Evolutionary conservation across 2,329 filamentous ascomycete genomes (phyloP).

Genomic region (Phyllosticta ampelicida): DNA sequence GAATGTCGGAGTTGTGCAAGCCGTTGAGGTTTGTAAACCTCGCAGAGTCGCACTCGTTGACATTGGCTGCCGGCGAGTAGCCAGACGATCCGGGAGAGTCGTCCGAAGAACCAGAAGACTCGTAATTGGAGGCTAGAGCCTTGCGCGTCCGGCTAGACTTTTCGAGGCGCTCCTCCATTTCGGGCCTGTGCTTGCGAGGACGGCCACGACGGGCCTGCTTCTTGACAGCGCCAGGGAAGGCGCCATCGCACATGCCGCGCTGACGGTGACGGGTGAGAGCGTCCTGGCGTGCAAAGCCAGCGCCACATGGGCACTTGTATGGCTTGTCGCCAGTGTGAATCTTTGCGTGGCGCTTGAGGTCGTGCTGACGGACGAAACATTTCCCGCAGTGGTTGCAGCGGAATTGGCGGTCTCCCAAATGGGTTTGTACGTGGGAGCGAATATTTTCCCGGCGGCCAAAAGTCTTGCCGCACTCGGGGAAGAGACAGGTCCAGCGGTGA

Average conservation of each 20-base stretch:
- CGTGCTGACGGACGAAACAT: constrained; percentile 93
- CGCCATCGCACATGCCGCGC: constrained; percentile 91
- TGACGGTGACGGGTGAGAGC: constrained; percentile 89
- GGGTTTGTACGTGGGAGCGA: constrained; percentile 95
- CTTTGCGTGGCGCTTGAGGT: constrained; percentile 93
- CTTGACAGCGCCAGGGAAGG: constrained; percentile 69
- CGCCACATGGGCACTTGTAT: constrained; percentile 87
- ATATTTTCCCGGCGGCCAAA: constrained; percentile 99
- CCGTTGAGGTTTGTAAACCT: constrained; percentile 6
- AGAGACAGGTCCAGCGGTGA: constrained; percentile 39
- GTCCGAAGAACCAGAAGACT: constrained; percentile 20
- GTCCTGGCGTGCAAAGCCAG: constrained; percentile 90
- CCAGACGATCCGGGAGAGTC: constrained; percentile 8
- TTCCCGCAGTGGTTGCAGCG: constrained; percentile 88
- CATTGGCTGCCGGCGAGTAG: constrained; percentile 7
- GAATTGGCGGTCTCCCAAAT: constrained; percentile 92
- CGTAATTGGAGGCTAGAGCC: constrained; percentile 23
- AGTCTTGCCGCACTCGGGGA: constrained; percentile 67
- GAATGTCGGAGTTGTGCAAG: constrained; percentile 4
- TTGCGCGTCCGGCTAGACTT: constrained; percentile 45
- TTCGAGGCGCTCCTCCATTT: constrained; percentile 45
- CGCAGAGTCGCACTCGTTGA: constrained; percentile 10
- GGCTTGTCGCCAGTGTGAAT: constrained; percentile 96
- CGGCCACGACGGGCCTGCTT: constrained; percentile 57
- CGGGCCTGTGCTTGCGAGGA: constrained; percentile 51